phyloP scores from a whole-genome alignment of 2,329 filamentous ascomycete genomes.

The Dothideomycetes sp. region DNA sequence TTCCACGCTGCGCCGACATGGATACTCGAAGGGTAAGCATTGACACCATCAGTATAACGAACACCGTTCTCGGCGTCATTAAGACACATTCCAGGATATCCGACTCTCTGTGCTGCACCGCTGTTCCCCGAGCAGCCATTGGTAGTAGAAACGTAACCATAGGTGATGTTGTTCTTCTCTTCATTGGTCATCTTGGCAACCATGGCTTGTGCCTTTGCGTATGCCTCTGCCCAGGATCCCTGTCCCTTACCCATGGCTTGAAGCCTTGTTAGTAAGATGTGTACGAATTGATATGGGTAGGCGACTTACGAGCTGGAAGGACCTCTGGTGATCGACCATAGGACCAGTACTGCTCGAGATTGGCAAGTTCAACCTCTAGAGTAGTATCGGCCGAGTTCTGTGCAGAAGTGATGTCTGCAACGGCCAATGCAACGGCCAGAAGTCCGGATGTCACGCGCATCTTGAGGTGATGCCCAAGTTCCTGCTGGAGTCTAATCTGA shows the following conservation, averaged over 20 bases:
- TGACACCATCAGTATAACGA: slow-evolving; percentile 19
- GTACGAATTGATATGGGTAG: no score
- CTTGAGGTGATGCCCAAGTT: neutral
- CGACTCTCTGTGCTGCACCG: slow-evolving; percentile 24
- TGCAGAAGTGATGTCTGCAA: slow-evolving; percentile 6
- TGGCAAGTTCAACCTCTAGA: neutral
- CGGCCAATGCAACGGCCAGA: slow-evolving; percentile 5
- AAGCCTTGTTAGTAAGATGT: no score
- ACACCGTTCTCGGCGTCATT: slow-evolving; percentile 27
- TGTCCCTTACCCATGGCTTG: slow-evolving; percentile 12
- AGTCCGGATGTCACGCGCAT: slow-evolving; percentile 7
- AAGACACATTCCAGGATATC: slow-evolving; percentile 29
- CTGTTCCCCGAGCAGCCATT: slow-evolving; percentile 25
- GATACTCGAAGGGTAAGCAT: slow-evolving; percentile 26
- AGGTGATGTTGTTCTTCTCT: slow-evolving; percentile 30
- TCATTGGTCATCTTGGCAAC: slow-evolving; percentile 26
- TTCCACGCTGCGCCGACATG: slow-evolving; percentile 31
- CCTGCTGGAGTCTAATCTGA: no score
- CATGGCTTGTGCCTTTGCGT: slow-evolving; percentile 27
- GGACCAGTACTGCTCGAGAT: slow-evolving; percentile 17
- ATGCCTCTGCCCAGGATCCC: slow-evolving; percentile 25
- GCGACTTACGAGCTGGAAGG: slow-evolving; percentile 16
- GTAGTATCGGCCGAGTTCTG: slow-evolving; percentile 1
- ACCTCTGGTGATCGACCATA: slow-evolving; percentile 19
- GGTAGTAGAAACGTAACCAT: slow-evolving; percentile 15